Base-by-base conservation (phyloP, 2,329 filamentous ascomycete genomes). In the Colletotrichum sp. region DNA sequence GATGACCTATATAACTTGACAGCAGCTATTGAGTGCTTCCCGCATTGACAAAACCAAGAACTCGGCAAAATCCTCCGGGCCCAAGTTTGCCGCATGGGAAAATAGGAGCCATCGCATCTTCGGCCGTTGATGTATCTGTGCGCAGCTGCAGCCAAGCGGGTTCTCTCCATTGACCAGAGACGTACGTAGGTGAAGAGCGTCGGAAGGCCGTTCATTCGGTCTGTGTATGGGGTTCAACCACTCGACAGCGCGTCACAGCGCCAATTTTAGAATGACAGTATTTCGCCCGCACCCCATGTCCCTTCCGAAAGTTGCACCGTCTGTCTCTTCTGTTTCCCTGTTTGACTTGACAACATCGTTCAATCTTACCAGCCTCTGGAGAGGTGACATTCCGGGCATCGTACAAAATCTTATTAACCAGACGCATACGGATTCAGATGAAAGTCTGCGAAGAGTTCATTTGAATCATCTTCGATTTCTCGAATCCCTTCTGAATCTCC, bases 321-420 rank as follows among this genome's bases (percentile, higher is more conserved):
- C n/a, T 51, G 21, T 51, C n/a, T 21, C 6, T 51, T 51, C n/a
- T 51, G 6, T 21, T 51, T 13, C 43, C 18, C 21, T 43, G 8
- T 3, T 51, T n/a, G 43, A 51, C 43, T 51, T 51, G 4, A 51
- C 43, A 51, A 51, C 43, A 8, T 51, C 0, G 43, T 3, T 51
- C 1, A 21, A 21, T 51, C 43, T 21, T 21, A 0, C 7, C 8
- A 2, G n/a, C 43, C 0, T 0, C 43, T 21, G 12, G n/a, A 47
- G 11, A 51, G n/a, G n/a, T 51, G 43, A 11, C 11, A 33, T 51
- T 51, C 21, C 43, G 43, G 43, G 43, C 43, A 51, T 24, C 43
- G 21, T 11, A 13, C 43, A 21, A 51, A 51, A 51, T 51, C 43
- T 51, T 51, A 51, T 51, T 51, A 12, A 21, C 43, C n/a, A 51